These are phyloP conservation scores for Clarireedia homoeocarpa DNA, from an alignment of 2,329 filamentous ascomycete species.

Conservation along the genomic window DNA sequence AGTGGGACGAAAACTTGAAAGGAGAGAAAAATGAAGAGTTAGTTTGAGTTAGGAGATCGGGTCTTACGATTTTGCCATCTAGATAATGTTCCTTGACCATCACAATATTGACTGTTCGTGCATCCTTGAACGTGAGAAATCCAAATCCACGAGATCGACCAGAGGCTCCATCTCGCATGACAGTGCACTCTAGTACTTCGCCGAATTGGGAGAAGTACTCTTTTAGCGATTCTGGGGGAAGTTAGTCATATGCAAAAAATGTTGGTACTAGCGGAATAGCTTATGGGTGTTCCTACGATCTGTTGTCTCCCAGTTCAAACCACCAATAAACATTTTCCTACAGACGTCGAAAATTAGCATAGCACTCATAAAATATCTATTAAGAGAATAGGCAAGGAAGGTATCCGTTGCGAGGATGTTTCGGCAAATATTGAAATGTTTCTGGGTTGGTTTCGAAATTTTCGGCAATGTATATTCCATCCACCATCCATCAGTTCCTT, in stretches of 20 bases:
- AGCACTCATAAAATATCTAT: conserved; percentile 7
- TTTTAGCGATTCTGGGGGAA: conserved; percentile 72
- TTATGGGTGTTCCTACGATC: conserved; percentile 57
- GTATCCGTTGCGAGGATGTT: neutral
- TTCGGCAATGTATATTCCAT: neutral
- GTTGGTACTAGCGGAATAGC: neutral
- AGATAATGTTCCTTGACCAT: conserved; percentile 99
- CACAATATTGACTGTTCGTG: conserved; percentile 95
- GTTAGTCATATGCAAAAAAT: no score
- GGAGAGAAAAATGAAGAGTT: conserved; percentile 11
- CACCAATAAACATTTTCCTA: conserved; percentile 99
- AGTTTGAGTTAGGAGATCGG: conserved; percentile 15
- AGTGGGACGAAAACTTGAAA: conserved; percentile 15
- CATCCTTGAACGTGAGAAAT: conserved; percentile 95
- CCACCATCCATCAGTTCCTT: neutral
- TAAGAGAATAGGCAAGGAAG: conserved; percentile 10
- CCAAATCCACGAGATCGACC: conserved; percentile 93
- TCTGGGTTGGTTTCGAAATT: neutral
- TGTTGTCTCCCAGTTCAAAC: conserved; percentile 97
- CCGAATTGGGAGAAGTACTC: conserved; percentile 98
- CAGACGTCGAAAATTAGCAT: conserved; percentile 25
- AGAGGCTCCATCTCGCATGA: conserved; percentile 96
- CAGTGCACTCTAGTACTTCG: conserved; percentile 94
- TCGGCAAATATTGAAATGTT: neutral
- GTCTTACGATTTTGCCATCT: conserved; percentile 91